phyloP scores from a whole-genome alignment of 108 stramenopile species.

The Cyclostephanos tholiformis region DNA sequence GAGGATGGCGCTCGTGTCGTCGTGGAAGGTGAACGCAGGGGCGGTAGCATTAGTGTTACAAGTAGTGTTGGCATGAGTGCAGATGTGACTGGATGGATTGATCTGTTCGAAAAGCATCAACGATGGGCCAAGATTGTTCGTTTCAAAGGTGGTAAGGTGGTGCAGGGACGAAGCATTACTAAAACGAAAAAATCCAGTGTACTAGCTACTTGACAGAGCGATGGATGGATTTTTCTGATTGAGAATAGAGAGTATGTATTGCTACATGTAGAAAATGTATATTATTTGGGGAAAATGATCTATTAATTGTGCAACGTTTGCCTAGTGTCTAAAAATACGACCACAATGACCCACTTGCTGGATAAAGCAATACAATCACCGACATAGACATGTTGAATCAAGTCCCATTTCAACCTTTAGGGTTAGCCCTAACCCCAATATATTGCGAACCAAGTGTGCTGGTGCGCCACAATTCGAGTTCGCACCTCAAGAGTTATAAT shows the following conservation, averaged over 20 bases:
- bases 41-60: neutral
- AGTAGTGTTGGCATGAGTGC: neutral
- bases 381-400: too few species aligned
- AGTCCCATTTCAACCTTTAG: too few species aligned
- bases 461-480: too few species aligned
- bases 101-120: constrained; percentile 39
- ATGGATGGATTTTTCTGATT: neutral
- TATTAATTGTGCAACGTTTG: neutral
- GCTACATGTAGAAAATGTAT: neutral
- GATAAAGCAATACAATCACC: too few species aligned
- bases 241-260: neutral
- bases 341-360: too few species aligned
- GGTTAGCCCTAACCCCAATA: too few species aligned
- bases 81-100: constrained; percentile 39
- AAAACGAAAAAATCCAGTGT: neutral
- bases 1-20: constrained; percentile 18
- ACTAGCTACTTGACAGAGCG: neutral
- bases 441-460: too few species aligned
- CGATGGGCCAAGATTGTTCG: constrained; percentile 54
- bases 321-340: too few species aligned
- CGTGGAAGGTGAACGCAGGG: constrained; percentile 7
- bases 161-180: neutral
- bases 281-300: neutral
- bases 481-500: too few species aligned
- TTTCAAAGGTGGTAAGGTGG: constrained; percentile 42